Evolutionary conservation across 2,329 filamentous ascomycete species (phyloP).

Genomic region (Botrytis sinoallii): DNA sequence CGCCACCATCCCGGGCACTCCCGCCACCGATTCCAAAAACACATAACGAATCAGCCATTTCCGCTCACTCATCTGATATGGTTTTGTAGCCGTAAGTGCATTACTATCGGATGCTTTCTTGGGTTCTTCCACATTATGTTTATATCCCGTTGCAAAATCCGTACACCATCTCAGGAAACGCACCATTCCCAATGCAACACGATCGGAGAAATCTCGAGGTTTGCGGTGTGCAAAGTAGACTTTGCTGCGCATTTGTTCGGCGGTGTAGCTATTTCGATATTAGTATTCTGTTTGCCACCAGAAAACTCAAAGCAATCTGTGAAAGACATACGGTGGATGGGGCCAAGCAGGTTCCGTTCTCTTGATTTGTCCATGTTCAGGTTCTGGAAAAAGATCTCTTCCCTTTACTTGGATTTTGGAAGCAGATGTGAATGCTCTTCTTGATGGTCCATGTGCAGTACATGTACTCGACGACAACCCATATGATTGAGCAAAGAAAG

Average conservation of each 20-base stretch:
- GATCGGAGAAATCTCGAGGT: slow-evolving; percentile 71
- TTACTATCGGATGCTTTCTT: slow-evolving; percentile 45
- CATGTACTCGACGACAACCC: slow-evolving; percentile 20
- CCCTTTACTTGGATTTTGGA: slow-evolving; percentile 28
- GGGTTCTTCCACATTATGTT: slow-evolving; percentile 58
- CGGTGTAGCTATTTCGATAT: slow-evolving; percentile 57
- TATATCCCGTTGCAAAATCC: slow-evolving; percentile 77
- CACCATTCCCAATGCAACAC: slow-evolving; percentile 73
- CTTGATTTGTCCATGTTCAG: slow-evolving; percentile 46
- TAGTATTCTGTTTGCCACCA: not conserved
- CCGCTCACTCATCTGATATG: slow-evolving; percentile 70
- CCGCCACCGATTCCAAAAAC: slow-evolving; percentile 92
- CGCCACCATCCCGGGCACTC: slow-evolving; percentile 94
- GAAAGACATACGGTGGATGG: slow-evolving; percentile 35
- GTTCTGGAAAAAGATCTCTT: slow-evolving; percentile 35
- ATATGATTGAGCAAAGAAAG: slow-evolving; percentile 30
- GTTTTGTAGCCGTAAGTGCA: slow-evolving; percentile 47
- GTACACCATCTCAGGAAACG: slow-evolving; percentile 74
- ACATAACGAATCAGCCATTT: slow-evolving; percentile 91
- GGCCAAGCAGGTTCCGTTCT: slow-evolving; percentile 65
- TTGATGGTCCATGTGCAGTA: slow-evolving; percentile 22
- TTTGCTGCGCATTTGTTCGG: slow-evolving; percentile 69
- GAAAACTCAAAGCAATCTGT: not conserved
- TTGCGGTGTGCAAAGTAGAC: slow-evolving; percentile 75
- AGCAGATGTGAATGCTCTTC: slow-evolving; percentile 34